Evolutionary conservation across 1,139 yeast species (phyloP), one percentile per base, ranked within the genome.

Genomic region (Tardiomyces digboiensis): DNA sequence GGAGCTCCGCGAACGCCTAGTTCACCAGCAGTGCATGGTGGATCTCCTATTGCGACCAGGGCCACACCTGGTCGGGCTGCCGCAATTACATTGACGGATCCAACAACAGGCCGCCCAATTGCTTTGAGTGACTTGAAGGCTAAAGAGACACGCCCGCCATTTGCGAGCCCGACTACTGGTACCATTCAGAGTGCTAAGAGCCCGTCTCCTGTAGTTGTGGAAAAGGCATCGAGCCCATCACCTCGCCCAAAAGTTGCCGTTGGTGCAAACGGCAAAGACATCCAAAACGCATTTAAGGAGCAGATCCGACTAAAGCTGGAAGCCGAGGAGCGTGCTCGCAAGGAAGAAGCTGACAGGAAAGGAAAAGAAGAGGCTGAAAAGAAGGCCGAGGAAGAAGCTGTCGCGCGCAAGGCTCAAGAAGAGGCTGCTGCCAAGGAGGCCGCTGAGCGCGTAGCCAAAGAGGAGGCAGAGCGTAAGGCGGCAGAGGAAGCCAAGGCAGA

Each of bases 71-170:
- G 21, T 20, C 39, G 21, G 10, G n/a, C 21, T 38, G 48, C 60
- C 19, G 52, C 60, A 14, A 54, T 57, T 48, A 55, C 52, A 46
- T 47, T 57, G 42, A 48, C 56, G 37, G 61, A 56, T 44, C 61
- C 61, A 5, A 46, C 46, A 19, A 56, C 61, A 22, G 54, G 52
- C 42, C 52, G 53, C 46, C 59, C 58, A 23, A 56, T 57, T 36
- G 56, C 53, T 40, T 45, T 56, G 47, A 26, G 33, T 8, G 33
- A 26, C 16, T 16, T 26, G 16, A 26, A 26, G 33, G 12, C 33
- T 8, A 26, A 26, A 16, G 33, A 26, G 14, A 16, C 14, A 16
- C 33, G 33, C 33, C 33, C 33, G 5, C 33, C 33, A 3, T n/a
- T 12, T 8, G 26, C 33, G 3, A 16, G 5, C 16, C 16, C 33